Percentiles rank a stretch among this genome's conserved stretches.
Evolutionary conservation across 1,284 basidiomycete genomes (phyloP).

Genomic region (Sparassis latifolia): DNA sequence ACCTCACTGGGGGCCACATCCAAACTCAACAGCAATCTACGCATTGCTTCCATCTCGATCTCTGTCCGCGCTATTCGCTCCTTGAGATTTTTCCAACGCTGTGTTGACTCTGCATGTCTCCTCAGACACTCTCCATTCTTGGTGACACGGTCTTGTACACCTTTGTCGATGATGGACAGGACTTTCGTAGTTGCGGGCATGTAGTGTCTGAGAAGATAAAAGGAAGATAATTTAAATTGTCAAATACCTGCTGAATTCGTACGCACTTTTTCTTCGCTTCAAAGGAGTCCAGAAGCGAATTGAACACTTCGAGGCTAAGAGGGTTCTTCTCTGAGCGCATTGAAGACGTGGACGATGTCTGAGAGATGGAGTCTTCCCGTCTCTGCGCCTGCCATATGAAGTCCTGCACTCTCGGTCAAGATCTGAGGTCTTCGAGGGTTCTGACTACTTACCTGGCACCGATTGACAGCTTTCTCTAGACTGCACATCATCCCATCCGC

Average conservation of each 20-base stretch:
- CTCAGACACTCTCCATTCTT: slow-evolving; percentile 93
- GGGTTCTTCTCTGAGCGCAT: slow-evolving; percentile 46
- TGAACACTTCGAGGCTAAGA: slow-evolving; percentile 56
- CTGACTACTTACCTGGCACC: slow-evolving; percentile 56
- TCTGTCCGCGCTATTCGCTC: slow-evolving; percentile 76
- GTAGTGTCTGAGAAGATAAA: slow-evolving; percentile 57
- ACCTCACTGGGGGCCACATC: slow-evolving; percentile 54
- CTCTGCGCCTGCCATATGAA: slow-evolving; percentile 76
- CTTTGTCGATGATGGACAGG: slow-evolving; percentile 89
- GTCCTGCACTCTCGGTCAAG: slow-evolving; percentile 40
- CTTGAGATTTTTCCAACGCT: slow-evolving; percentile 74
- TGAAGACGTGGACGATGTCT: slow-evolving; percentile 38
- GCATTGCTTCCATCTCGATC: slow-evolving; percentile 71
- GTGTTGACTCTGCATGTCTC: slow-evolving; percentile 78
- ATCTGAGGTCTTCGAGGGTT: no score
- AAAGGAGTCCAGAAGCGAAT: slow-evolving; percentile 61
- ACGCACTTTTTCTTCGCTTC: slow-evolving; percentile 81
- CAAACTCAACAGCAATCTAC: slow-evolving; percentile 48
- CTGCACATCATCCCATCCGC: slow-evolving; percentile 96
- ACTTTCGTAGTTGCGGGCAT: slow-evolving; percentile 90
- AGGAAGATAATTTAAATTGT: slow-evolving; percentile 8
- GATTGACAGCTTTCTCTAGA: slow-evolving; percentile 83
- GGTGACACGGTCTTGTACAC: slow-evolving; percentile 83
- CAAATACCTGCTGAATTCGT: slow-evolving; percentile 1
- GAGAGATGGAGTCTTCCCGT: slow-evolving; percentile 41